phyloP scores from a whole-genome alignment of 352 stramenopile species.

The Globisporangium paddicum region DNA sequence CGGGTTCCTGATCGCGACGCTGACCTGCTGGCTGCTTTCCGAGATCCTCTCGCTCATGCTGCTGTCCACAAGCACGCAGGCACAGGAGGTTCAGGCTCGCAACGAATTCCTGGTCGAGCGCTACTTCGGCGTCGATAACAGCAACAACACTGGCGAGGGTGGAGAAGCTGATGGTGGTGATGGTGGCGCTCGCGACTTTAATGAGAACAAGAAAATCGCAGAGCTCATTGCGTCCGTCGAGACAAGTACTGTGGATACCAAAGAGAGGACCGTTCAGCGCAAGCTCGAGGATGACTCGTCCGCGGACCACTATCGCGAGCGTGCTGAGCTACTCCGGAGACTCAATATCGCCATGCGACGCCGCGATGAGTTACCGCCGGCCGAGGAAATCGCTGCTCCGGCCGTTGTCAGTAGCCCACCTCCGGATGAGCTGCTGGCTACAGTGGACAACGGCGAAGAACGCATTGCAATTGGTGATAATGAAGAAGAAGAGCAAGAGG shows the following conservation, averaged over 20 bases:
- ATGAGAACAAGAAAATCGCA: neutral
- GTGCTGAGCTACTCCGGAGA: conserved; percentile 25
- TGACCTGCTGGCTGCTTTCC: conserved; percentile 22
- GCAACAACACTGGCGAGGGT: neutral
- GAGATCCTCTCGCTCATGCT: conserved; percentile 38
- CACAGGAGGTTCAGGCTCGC: conserved; percentile 21
- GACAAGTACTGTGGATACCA: neutral
- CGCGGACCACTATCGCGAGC: conserved; percentile 27
- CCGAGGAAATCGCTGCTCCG: neutral
- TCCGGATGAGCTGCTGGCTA: neutral
- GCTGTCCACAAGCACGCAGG: conserved; percentile 18
- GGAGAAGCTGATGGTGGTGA: neutral
- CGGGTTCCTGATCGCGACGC: conserved; percentile 27
- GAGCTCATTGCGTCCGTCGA: neutral
- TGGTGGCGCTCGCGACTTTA: conserved; percentile 3
- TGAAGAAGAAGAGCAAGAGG: conserved; percentile 8
- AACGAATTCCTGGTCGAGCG: conserved; percentile 41
- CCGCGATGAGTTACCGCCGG: conserved; percentile 7
- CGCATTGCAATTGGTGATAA: neutral
- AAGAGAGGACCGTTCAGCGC: neutral
- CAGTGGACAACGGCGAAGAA: neutral
- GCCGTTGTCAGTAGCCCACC: neutral
- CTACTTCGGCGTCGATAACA: conserved; percentile 34
- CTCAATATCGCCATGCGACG: conserved; percentile 34
- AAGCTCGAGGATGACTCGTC: conserved; percentile 6